Percentiles rank a stretch among this genome's conserved stretches.
Conservation (phyloP, 1,284 basidiomycete species). For the Irpex rosettiformis region DNA sequence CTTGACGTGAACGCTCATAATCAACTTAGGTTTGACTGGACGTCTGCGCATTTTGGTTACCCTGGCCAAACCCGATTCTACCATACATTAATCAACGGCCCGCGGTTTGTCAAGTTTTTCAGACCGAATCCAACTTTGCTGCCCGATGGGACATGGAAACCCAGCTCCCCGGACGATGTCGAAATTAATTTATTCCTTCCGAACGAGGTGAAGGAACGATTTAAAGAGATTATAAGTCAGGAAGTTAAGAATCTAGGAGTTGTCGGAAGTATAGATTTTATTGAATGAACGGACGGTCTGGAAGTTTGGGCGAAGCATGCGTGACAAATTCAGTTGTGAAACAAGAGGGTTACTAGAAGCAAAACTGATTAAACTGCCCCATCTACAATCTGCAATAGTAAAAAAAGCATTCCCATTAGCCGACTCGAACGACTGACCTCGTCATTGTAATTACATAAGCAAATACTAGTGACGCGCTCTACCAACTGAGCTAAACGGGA, state of each 20-base stretch:
- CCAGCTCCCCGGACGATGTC: slow-evolving; percentile 6
- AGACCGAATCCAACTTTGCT: slow-evolving; percentile 14
- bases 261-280: not conserved
- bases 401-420: slow-evolving; percentile 13
- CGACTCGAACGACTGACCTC: slow-evolving; percentile 13
- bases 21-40: slow-evolving; percentile 16
- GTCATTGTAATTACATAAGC: too few relatives aligned
- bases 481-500: slow-evolving; percentile 53
- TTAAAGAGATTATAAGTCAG: slow-evolving; percentile 1
- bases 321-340: too few relatives aligned
- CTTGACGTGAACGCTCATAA: not conserved
- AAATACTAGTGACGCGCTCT: slow-evolving; percentile 58
- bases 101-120: slow-evolving; percentile 17
- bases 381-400: too few relatives aligned
- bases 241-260: not conserved
- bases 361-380: too few relatives aligned
- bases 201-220: not conserved
- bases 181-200: slow-evolving; percentile 15
- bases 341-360: too few relatives aligned
- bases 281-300: too few relatives aligned
- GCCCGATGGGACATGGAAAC: slow-evolving; percentile 14
- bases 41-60: slow-evolving; percentile 19
- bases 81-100: slow-evolving; percentile 14
- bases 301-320: too few relatives aligned
- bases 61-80: slow-evolving; percentile 15